These are phyloP conservation scores for Erysimum cheiranthoides DNA, from an alignment of 345 rosid genomes.

Conservation along the genomic window DNA sequence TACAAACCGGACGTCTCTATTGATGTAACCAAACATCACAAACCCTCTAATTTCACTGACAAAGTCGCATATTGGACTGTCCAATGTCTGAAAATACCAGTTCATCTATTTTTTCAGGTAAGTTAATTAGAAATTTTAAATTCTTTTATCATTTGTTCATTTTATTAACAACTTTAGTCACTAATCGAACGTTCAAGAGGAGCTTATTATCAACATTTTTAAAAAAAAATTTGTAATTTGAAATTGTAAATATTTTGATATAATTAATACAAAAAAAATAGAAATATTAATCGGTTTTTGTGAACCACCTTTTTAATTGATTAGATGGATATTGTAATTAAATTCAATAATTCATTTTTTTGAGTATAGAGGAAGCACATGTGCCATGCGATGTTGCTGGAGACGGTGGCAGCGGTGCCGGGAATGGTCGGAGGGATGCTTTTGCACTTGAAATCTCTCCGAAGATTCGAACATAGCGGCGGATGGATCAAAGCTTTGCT, in stretches of 20 bases:
- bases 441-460: conserved; percentile 61
- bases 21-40: conserved; percentile 63
- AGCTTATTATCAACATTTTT: background rate
- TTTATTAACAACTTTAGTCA: background rate
- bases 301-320: too few species aligned
- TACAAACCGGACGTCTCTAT: conserved; percentile 63
- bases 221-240: too few species aligned
- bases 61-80: conserved; percentile 69
- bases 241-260: too few species aligned
- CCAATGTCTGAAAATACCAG: conserved; percentile 59
- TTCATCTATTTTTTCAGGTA: conserved; percentile 62
- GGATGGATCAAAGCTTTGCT: conserved; percentile 74
- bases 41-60: conserved; percentile 54
- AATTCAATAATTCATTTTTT: too few species aligned
- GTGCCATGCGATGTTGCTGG: conserved; percentile 74
- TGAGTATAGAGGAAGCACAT: conserved; percentile 59
- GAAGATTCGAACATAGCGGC: conserved; percentile 66
- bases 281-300: too few species aligned
- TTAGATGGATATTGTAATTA: too few species aligned
- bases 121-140: background rate
- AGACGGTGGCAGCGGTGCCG: conserved; percentile 68
- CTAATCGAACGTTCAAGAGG: background rate
- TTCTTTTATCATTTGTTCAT: background rate
- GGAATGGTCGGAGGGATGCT: conserved; percentile 83
- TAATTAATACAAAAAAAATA: too few species aligned